Base-by-base conservation (phyloP, 345 rosid genomes). In the Raphanus raphanistrum region DNA sequence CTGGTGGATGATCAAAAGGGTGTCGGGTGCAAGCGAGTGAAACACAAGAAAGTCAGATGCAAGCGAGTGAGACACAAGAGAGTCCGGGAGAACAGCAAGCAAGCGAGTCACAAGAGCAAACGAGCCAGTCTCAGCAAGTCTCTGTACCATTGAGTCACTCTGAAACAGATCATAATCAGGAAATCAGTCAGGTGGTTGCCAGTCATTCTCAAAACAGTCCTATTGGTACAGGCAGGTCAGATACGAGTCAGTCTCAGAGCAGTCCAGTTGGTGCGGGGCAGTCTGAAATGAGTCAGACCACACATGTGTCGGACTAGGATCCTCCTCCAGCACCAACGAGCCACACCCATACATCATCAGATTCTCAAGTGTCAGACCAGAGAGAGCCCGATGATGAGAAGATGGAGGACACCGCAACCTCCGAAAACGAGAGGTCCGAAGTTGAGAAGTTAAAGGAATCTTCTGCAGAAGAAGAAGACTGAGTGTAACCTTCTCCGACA, bases 361-460 rank as follows among this genome's bases (percentile, higher is more conserved):
- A 68, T 62, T 69, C 82, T 29, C 78, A 54, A 79, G 64, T 84
- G 65, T 80, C 94, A 35, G 82, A 82, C 72, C 93, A 88, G 72
- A 81, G 75, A 33, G 87, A 79, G 66, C 48, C 84, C 16, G 85
- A 82, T 79, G 88, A 84, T 79, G 86, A 82, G 69, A 74, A 86
- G 78, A 84, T 85, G 0, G 89, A 72, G 7, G 90, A 91, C 70
- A 76, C 88, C 12, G 85, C 82, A 81, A 81, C 86, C 79, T 84
- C 90, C 0, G 85, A 84, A 48, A 85, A 86, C 71, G 97, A 89
- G 52, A 70, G 15, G 21, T 66, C 65, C 4, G 70, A 26, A 26
- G 69, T 82, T 1, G 93, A 90, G 73, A 85, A 86, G 76, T 63
- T 85, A 17, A 85, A 82, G 76, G 94, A 87, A 74, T 85, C 91